Evolutionary conservation across 768 basidiomycete genomes (phyloP), one percentile per base, ranked within the genome.

Genomic region (Daedalea quercina): DNA sequence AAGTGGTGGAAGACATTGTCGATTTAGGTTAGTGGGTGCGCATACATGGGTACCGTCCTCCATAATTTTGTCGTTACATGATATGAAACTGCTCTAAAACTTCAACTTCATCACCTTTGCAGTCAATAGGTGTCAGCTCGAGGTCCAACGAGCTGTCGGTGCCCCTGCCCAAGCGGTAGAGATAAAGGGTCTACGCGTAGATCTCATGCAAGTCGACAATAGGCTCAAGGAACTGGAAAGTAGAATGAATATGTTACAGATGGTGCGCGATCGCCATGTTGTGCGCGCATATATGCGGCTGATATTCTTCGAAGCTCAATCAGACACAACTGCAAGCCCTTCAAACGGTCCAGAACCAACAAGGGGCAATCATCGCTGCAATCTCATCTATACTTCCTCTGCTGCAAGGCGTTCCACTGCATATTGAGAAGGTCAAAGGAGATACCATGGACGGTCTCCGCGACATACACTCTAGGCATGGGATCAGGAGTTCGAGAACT

Each of bases 41-140:
- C 54, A 60, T 63, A 61, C 55, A 61, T 44, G 56, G 61, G 50
- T 51, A 44, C 20, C 11, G 34, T 40, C 4, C 25, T 41, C 28
- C 23, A 20, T 45, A 28, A 22, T n/a, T 19, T 24, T 56, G 42
- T 60, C 55, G 51, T 44, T 55, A 58, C 41, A 20, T 31, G 44
- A 50, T 48, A 19, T 28, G 46, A 42, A 45, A 34, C 54, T 52
- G 40, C 51, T 35, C 49, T 47, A 25, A 40, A 45, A 7, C 24
- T 44, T 44, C 20, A 9, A 3, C 3, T 6, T 26, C 24, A 3
- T 47, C 17, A n/a, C 19, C 15, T 51, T 20, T 20, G 42, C 56
- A 88, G 86, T 81, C 9, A 84, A 82, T 58, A 73, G 82, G 58
- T 78, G 76, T 55, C 86, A 88, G 63, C 73, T 70, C 2, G 78